Conservation (phyloP, 331 rosid genomes). For the Pyracantha coccinea region DNA sequence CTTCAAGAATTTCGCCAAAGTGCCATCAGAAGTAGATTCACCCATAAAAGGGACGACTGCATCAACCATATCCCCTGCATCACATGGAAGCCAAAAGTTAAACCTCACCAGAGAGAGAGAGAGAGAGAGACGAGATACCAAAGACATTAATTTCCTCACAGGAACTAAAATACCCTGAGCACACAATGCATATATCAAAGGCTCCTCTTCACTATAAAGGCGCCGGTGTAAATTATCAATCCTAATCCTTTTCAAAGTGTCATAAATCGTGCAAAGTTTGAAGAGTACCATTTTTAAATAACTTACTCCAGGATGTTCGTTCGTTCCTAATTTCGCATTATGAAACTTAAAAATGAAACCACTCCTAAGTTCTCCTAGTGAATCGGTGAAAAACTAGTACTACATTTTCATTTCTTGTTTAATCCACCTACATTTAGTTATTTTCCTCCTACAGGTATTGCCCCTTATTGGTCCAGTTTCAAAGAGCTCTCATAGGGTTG, state of each 20-base stretch:
- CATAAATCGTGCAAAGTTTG: not conserved
- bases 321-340: not conserved
- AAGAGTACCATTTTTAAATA: not conserved
- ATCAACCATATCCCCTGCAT: constrained; percentile 59
- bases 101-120: constrained; percentile 1
- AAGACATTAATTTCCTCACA: not conserved
- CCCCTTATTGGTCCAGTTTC: too few species aligned
- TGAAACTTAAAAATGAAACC: not conserved
- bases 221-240: not conserved
- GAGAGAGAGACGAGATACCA: not conserved
- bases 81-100: constrained; percentile 22
- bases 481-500: too few species aligned
- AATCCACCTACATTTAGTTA: not conserved
- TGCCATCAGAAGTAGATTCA: constrained; percentile 81
- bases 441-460: not conserved
- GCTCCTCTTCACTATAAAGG: not conserved
- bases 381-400: not conserved
- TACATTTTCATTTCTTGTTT: not conserved
- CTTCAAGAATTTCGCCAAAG: constrained; percentile 71
- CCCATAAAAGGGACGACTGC: constrained; percentile 82
- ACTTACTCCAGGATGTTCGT: not conserved
- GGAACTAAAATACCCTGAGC: not conserved
- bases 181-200: not conserved
- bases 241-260: not conserved
- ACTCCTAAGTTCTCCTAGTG: too few species aligned